Base-by-base conservation (phyloP, 208 protist genomes). In the Trypanosoma avium region DNA sequence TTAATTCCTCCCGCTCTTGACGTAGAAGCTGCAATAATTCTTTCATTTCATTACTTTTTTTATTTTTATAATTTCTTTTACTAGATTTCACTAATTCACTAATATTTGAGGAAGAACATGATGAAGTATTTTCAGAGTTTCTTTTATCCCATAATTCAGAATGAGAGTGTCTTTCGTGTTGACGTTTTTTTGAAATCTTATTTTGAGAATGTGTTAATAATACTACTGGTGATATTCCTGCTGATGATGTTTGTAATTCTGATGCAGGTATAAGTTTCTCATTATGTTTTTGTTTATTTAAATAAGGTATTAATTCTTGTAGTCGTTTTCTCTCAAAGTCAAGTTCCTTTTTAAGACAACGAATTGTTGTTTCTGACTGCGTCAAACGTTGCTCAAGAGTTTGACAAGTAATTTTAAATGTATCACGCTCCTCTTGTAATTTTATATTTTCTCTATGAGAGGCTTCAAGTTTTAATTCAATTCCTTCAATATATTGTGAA, bases 271-370 rank as follows among this genome's bases (percentile, higher is more conserved):
- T 24, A 30, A 21, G 26, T 15, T 52, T n/a, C 3, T 55, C 15
- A 38, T 19, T n/a, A n/a, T n/a, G n/a, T n/a, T n/a, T n/a, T n/a
- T n/a, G n/a, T n/a, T n/a, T n/a, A n/a, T n/a, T n/a, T n/a, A n/a
- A n/a, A n/a, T n/a, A n/a, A n/a, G n/a, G n/a, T n/a, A n/a, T n/a
- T n/a, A n/a, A 53, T 45, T 70, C 63, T 27, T 73, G 49, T 27
- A 63, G 66, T n/a, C 77, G 76, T 24, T 66, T 68, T 3, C 79
- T 72, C 61, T 93, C 81, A 26, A 70, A 46, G 29, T 45, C 46
- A 24, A 93, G 72, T 52, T 88, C 75, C 33, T 64, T 60, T 65
- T 86, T 71, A 50, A 90, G 77, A 36, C 70, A 57, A 19, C 79
- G 61, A 19, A 80, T 71, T 1, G 69, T 79, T 12, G 77, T 70